phyloP scores from a whole-genome alignment of 345 rosid species.

The Tarenaya hassleriana region DNA sequence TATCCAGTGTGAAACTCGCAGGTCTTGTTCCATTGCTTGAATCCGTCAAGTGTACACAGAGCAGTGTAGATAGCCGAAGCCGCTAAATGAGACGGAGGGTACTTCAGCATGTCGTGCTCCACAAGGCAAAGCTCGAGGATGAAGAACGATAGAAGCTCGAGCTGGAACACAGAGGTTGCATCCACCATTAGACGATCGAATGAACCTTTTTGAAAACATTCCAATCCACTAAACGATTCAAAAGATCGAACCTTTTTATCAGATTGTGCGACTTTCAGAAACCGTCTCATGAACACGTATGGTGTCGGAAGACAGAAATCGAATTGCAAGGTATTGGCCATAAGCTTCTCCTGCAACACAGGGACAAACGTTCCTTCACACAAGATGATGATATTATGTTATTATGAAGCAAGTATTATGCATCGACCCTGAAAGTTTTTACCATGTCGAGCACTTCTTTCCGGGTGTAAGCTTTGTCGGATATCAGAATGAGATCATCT shows the following conservation, averaged over 20 bases:
- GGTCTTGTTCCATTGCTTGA: constrained; percentile 42
- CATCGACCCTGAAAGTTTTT: neutral
- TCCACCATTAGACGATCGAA: neutral
- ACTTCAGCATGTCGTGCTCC: constrained; percentile 52
- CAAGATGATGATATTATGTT: neutral
- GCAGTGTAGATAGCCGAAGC: constrained; percentile 73
- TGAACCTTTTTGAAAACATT: neutral
- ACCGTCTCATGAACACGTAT: constrained; percentile 84
- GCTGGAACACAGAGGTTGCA: constrained; percentile 37
- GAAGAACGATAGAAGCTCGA: constrained; percentile 68
- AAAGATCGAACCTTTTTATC: constrained; percentile 57
- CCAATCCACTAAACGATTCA: neutral
- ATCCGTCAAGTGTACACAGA: constrained; percentile 35
- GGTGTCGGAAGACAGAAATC: constrained; percentile 78
- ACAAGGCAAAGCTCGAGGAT: constrained; percentile 51
- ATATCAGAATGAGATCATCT: constrained; percentile 83
- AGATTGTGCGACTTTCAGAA: constrained; percentile 72
- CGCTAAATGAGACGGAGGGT: constrained; percentile 50
- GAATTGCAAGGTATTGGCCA: constrained; percentile 63
- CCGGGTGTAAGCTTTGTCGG: constrained; percentile 83
- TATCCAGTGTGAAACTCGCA: constrained; percentile 41
- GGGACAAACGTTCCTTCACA: neutral
- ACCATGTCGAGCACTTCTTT: constrained; percentile 82
- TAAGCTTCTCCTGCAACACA: constrained; percentile 66
- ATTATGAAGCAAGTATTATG: neutral